Percentiles rank a stretch among this genome's conserved stretches.
These are phyloP conservation scores for Phytophthora hybrid DNA, from an alignment of 352 stramenopile species.

Conservation along the genomic window DNA sequence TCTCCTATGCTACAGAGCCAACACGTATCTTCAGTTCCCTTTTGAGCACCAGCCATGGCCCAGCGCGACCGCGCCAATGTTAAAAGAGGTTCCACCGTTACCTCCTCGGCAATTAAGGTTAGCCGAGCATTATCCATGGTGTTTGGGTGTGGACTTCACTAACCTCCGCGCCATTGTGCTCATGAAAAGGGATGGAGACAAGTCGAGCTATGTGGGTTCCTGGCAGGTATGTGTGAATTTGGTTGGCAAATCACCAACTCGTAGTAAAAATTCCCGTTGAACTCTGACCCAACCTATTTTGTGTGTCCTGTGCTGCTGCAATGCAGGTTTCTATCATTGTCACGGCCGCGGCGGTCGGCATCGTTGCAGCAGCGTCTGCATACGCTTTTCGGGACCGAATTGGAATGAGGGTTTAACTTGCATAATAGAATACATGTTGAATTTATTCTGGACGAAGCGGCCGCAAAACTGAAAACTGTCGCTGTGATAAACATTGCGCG, in stretches of 20 bases:
- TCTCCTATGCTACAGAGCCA: slow-evolving; percentile 23
- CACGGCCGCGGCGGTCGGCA: slow-evolving; percentile 37
- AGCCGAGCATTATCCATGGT: background rate
- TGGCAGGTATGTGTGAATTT: slow-evolving; percentile 36
- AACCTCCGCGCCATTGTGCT: background rate
- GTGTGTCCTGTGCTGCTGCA: background rate
- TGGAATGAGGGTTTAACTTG: slow-evolving; percentile 5
- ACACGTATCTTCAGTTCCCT: slow-evolving; percentile 49
- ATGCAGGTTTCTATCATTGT: slow-evolving; percentile 40
- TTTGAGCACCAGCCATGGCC: slow-evolving; percentile 48
- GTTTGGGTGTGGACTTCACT: background rate
- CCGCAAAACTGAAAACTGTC: slow-evolving; percentile 25
- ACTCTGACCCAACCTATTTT: background rate
- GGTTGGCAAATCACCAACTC: too few species aligned
- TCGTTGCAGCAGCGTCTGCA: slow-evolving; percentile 42
- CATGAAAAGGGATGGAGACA: slow-evolving; percentile 22
- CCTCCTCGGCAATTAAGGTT: slow-evolving; percentile 38
- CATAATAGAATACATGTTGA: slow-evolving; percentile 45
- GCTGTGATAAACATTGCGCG: slow-evolving; percentile 12
- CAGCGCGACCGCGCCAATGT: slow-evolving; percentile 34
- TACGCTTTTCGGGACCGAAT: slow-evolving; percentile 48
- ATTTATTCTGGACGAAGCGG: slow-evolving; percentile 22
- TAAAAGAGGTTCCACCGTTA: slow-evolving; percentile 37
- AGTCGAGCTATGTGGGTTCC: slow-evolving; percentile 19
- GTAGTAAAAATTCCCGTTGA: background rate